A percentile compares a stretch with the other conserved stretches of the same genome.
Evolutionary conservation across 148 eudicot species (phyloP).

Genomic region (Arbutus unedo): DNA sequence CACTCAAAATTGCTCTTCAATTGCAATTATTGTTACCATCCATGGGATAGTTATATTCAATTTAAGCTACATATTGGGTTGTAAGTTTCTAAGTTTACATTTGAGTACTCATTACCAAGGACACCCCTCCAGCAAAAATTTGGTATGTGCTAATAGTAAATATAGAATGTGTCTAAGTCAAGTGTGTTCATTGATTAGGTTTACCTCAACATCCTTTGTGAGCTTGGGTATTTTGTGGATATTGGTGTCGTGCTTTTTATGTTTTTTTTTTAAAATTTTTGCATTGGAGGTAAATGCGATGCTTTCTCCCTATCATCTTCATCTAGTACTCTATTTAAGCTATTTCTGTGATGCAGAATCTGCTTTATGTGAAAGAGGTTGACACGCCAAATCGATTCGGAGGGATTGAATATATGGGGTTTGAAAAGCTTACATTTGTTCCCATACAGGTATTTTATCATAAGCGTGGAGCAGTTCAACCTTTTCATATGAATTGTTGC

Average conservation of each 20-base stretch:
- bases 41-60: background rate
- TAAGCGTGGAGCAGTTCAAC: slow-evolving; percentile 5
- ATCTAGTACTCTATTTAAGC: slow-evolving; percentile 6
- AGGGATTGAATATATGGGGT: slow-evolving; percentile 75
- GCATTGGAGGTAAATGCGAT: background rate
- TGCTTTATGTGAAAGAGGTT: slow-evolving; percentile 72
- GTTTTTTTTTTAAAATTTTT: background rate
- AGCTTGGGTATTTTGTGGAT: background rate
- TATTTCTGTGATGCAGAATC: slow-evolving; percentile 62
- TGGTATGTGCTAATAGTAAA: background rate
- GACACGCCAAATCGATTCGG: slow-evolving; percentile 92
- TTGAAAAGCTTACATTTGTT: slow-evolving; percentile 89
- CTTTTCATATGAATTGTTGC: background rate
- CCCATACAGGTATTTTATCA: slow-evolving; percentile 77
- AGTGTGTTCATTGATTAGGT: background rate
- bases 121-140: background rate
- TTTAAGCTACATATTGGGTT: background rate
- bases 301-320: background rate
- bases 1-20: background rate
- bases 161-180: background rate
- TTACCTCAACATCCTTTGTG: background rate
- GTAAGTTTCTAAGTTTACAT: background rate
- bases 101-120: background rate
- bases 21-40: background rate
- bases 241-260: background rate